Base-by-base conservation (phyloP, 768 basidiomycete species). In the Baorangia bicolor region DNA sequence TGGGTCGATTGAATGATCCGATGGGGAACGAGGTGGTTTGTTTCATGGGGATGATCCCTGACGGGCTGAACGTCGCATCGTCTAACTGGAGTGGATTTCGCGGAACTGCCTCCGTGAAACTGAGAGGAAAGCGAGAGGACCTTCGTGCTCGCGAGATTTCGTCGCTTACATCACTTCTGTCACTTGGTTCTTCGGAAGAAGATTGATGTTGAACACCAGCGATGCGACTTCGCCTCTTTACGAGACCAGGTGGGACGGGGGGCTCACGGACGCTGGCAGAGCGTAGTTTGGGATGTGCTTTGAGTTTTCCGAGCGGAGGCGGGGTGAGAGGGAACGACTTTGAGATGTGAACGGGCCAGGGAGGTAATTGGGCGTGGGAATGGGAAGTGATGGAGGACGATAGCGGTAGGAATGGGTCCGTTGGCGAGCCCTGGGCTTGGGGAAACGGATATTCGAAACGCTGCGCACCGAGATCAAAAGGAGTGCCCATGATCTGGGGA, bases 371-470 rank as follows among this genome's bases (percentile, higher is more conserved):
- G 7, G 62, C 44, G 58, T 65, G 71, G 31, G 69, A 57, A 50
- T 65, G 56, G 20, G 68, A 51, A 4, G 55, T 51, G 44, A 62
- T 49, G 46, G 63, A 44, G 25, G 69, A 62, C 13, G 69, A 61
- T 21, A 65, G 57, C 3, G 69, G 65, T 1, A 56, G 30, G 45
- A 67, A 69, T 0, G 60, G 51, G 56, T 71, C 70, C 6, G 62
- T 66, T 10, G 70, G 65, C 0, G 71, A 63, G 53, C 59, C 62
- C 63, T 71, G 71, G 41, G 67, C 53, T 13, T 61, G 49, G 52
- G 70, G 70, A 44, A 71, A 71, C 0, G 70, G 70, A 42, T 71
- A 71, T 48, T 71, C 70, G 60, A 69, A 71, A 27, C 67, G 70
- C 20, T 56, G 69, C 21, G 70, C 58, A 38, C 70, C 71, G 40